These are phyloP conservation scores for Blastobotrys terrestris DNA, from an alignment of 805 yeast species.

Conservation along the genomic window DNA sequence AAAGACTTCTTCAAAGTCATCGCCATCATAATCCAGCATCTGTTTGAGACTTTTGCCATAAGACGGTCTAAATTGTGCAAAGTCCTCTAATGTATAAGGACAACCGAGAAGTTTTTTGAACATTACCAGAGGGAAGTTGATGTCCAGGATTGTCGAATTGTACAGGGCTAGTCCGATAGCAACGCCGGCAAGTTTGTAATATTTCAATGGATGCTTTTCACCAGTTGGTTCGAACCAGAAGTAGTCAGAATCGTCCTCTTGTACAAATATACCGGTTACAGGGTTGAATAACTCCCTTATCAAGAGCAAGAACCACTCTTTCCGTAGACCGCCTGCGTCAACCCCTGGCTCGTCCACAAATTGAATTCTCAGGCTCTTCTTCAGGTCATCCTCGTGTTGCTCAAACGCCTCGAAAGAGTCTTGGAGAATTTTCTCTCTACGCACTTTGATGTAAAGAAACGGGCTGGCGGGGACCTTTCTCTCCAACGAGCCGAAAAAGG, in stretches of 20 bases:
- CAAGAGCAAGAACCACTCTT: slow-evolving; percentile 86
- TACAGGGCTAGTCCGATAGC: slow-evolving; percentile 86
- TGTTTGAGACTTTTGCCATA: slow-evolving; percentile 47
- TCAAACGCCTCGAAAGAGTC: slow-evolving; percentile 61
- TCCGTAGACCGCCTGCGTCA: slow-evolving; percentile 91
- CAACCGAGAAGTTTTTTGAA: slow-evolving; percentile 65
- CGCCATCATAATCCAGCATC: slow-evolving; percentile 38
- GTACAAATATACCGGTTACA: slow-evolving; percentile 56
- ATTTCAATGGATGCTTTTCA: slow-evolving; percentile 19
- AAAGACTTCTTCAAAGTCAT: slow-evolving; percentile 41
- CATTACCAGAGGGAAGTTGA: slow-evolving; percentile 67
- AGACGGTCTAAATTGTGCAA: slow-evolving; percentile 60
- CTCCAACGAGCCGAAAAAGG: slow-evolving; percentile 70
- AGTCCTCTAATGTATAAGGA: slow-evolving; percentile 57
- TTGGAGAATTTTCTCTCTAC: slow-evolving; percentile 58
- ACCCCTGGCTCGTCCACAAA: slow-evolving; percentile 87
- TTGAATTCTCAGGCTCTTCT: slow-evolving; percentile 70
- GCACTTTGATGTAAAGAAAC: slow-evolving; percentile 58
- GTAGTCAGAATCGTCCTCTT: slow-evolving; percentile 60
- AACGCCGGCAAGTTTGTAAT: slow-evolving; percentile 72
- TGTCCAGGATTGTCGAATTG: slow-evolving; percentile 80
- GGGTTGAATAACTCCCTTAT: slow-evolving; percentile 67
- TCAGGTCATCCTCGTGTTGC: slow-evolving; percentile 53
- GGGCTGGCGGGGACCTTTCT: slow-evolving; percentile 57
- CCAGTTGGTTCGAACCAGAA: slow-evolving; percentile 57